Base-by-base conservation (phyloP, 495 filamentous ascomycete species). In the Penicillium dipodomyicola region DNA sequence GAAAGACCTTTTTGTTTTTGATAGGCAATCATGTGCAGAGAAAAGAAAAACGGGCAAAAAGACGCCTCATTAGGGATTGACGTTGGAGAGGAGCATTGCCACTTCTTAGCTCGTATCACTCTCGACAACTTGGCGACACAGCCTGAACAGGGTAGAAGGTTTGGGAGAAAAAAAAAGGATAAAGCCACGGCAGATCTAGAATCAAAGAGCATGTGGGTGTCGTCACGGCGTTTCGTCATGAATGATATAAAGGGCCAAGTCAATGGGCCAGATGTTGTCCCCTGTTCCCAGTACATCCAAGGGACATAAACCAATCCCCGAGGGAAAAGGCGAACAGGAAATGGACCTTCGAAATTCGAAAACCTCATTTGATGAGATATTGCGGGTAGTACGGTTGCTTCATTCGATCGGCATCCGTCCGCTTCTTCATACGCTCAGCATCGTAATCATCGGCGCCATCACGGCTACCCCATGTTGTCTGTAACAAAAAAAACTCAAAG, bases 401-500 rank as follows among this genome's bases (percentile, higher is more conserved):
- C 49, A 62, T 60, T 47, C 68, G 73, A 63, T 77, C 73, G 39
- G 64, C 64, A 61, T 75, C 73, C 42, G 73, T 73, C 48, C 70
- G 72, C 60, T 75, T 77, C 63, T 77, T 80, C 80, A 83, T 82
- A 35, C 80, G 79, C 51, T 79, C 80, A 11, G 72, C 77, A 61
- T 83, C 80, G 53, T 80, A 80, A 40, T 80, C 77, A 59, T 84
- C 81, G 27, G 81, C 81, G 50, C 80, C 80, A 49, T 82, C 80
- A 65, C 81, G 77, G 61, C 78, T 83, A 62, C 81, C 81, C 81
- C 81, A 84, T 32, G 80, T 75, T 43, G 81, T 84, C 81, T 84
- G 53, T 55, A 37, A 35, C 4, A 39, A 17, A 39, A 39, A 50
- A 20, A 29, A 43, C 14, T 17, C 44, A 29, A 52, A 56, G 30